phyloP scores from a whole-genome alignment of 106 monocot genomes.

The Phalaenopsis equestris region DNA sequence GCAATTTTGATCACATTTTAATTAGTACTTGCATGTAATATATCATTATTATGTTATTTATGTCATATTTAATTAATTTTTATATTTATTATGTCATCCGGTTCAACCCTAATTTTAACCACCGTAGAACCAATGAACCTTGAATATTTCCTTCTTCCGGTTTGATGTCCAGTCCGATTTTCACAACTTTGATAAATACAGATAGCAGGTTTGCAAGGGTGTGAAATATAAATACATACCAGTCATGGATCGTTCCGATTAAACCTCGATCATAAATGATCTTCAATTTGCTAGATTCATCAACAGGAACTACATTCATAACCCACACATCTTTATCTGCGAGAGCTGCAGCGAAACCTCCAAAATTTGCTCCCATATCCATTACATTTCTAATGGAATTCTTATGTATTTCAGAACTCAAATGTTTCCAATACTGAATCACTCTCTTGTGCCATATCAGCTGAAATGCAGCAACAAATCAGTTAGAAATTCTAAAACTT shows the following conservation, averaged over 20 bases:
- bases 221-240: constrained; percentile 31
- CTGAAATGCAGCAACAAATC: constrained; percentile 25
- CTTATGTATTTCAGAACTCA: constrained; percentile 43
- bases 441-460: constrained; percentile 74
- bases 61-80: no score
- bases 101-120: no score
- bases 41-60: no score
- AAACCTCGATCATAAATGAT: constrained; percentile 87
- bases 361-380: constrained; percentile 91
- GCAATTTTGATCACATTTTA: no score
- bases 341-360: constrained; percentile 81
- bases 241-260: constrained; percentile 77
- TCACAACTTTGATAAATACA: background rate
- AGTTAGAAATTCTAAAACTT: background rate
- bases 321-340: constrained; percentile 76
- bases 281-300: constrained; percentile 64
- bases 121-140: no score
- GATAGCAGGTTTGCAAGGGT: background rate
- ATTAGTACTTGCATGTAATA: no score
- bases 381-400: constrained; percentile 81
- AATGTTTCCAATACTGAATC: constrained; percentile 64
- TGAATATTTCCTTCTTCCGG: no score
- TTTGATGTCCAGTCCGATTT: no score
- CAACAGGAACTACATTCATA: constrained; percentile 79
- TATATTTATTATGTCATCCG: no score